These are phyloP conservation scores for Hevea brasiliensis DNA, from an alignment of 345 rosid genomes.

Conservation along the genomic window DNA sequence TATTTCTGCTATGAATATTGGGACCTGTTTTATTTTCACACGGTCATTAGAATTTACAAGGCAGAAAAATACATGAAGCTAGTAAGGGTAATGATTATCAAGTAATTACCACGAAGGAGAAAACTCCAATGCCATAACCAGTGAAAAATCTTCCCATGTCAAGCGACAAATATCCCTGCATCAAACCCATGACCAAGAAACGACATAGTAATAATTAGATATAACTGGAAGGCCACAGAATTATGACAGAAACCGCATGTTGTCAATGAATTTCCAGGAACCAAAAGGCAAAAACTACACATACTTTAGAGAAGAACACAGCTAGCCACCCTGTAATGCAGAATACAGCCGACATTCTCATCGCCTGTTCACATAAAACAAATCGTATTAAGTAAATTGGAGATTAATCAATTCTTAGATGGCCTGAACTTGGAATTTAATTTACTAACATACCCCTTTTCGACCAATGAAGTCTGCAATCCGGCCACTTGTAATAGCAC, in stretches of 20 bases:
- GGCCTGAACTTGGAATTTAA: neutral
- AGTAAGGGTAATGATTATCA: neutral
- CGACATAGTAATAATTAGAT: no score
- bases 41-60: neutral
- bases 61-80: neutral
- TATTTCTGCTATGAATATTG: constrained; percentile 85
- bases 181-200: neutral
- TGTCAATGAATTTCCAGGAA: neutral
- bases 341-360: constrained; percentile 73
- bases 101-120: constrained; percentile 79
- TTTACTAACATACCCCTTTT: constrained; percentile 73
- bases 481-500: constrained; percentile 79
- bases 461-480: constrained; percentile 75
- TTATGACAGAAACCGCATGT: neutral
- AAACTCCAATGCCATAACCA: constrained; percentile 86
- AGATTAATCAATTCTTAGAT: neutral
- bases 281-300: neutral
- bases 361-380: constrained; percentile 49
- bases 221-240: neutral
- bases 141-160: constrained; percentile 84
- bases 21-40: constrained; percentile 49
- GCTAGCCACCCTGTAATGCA: constrained; percentile 88
- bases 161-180: constrained; percentile 60
- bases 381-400: neutral
- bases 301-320: constrained; percentile 64